Evolutionary conservation across 192 early-diverging fungal genomes (phyloP).

Genomic region (Paraglomus occultum): DNA sequence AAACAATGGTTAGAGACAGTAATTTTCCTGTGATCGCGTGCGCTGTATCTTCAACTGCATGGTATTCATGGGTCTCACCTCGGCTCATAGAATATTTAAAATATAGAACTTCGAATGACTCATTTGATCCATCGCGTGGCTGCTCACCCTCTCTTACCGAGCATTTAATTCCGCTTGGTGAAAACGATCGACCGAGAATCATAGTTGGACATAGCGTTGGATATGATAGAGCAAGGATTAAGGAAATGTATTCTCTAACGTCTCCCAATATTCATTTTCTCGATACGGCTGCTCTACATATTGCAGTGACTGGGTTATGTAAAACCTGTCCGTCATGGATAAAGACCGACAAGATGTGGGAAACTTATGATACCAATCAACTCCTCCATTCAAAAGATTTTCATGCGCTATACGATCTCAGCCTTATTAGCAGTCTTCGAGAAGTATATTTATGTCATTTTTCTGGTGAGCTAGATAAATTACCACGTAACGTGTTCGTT

Average conservation of each 20-base stretch:
- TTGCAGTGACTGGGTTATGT: constrained; percentile 77
- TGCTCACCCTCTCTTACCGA: not conserved
- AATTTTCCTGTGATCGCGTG: constrained; percentile 80
- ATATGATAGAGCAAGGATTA: constrained; percentile 75
- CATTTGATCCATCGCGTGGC: not conserved
- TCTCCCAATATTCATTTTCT: constrained; percentile 54
- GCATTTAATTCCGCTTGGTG: constrained; percentile 36
- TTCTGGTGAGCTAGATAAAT: constrained; percentile 55
- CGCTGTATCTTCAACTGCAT: constrained; percentile 67
- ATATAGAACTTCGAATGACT: not conserved
- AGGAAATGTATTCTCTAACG: constrained; percentile 72
- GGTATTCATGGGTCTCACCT: constrained; percentile 96
- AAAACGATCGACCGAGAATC: constrained; percentile 31
- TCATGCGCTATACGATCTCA: constrained; percentile 47
- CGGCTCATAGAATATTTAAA: constrained; percentile 48
- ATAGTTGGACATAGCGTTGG: constrained; percentile 85
- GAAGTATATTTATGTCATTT: constrained; percentile 77
- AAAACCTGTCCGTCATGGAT: constrained; percentile 77
- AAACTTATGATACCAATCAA: not conserved
- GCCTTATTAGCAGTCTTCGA: constrained; percentile 63
- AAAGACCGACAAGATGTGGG: constrained; percentile 50
- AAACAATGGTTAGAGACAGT: constrained; percentile 67
- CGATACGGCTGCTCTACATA: constrained; percentile 88
- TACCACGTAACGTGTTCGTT: constrained; percentile 52
- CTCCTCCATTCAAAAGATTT: not conserved